Conservation (phyloP, 306 rosid genomes). For the Gastrolobium bilobum region DNA sequence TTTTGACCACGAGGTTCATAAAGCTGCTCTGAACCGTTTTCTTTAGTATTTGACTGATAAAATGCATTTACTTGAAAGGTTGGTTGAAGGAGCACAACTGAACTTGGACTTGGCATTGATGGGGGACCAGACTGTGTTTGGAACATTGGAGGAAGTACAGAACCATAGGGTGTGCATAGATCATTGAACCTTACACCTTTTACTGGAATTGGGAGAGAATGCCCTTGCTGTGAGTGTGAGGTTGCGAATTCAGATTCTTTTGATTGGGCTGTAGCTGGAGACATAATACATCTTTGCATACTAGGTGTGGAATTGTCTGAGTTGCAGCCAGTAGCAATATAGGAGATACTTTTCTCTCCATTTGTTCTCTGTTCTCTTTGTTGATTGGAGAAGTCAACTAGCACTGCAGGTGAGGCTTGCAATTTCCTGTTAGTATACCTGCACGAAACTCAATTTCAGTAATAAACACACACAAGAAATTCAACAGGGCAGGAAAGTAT, state of each 20-base stretch:
- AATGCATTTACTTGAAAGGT: constrained; percentile 63
- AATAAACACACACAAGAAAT: constrained; percentile 30
- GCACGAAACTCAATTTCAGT: constrained; percentile 49
- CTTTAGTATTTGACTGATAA: constrained; percentile 62
- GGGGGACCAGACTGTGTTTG: constrained; percentile 64
- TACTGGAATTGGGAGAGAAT: constrained; percentile 72
- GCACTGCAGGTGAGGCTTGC: constrained; percentile 56
- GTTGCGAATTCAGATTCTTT: constrained; percentile 70
- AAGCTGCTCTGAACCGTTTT: constrained; percentile 61
- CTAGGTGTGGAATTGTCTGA: constrained; percentile 62
- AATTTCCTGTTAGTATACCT: constrained; percentile 79
- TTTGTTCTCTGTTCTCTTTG: constrained; percentile 62
- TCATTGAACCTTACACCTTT: constrained; percentile 70
- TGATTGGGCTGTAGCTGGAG: constrained; percentile 68
- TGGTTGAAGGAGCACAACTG: constrained; percentile 63
- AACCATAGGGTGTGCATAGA: constrained; percentile 59
- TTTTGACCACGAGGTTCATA: constrained; percentile 51
- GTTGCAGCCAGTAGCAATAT: constrained; percentile 51
- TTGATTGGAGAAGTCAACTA: constrained; percentile 52
- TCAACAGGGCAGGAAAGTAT: background rate
- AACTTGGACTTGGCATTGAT: constrained; percentile 58
- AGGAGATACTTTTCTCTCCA: constrained; percentile 56
- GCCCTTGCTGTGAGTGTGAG: constrained; percentile 59
- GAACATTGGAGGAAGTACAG: constrained; percentile 65
- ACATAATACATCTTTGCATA: constrained; percentile 55